These are phyloP conservation scores for Trametes sanguinea DNA, from an alignment of 768 basidiomycete genomes.

Conservation along the genomic window DNA sequence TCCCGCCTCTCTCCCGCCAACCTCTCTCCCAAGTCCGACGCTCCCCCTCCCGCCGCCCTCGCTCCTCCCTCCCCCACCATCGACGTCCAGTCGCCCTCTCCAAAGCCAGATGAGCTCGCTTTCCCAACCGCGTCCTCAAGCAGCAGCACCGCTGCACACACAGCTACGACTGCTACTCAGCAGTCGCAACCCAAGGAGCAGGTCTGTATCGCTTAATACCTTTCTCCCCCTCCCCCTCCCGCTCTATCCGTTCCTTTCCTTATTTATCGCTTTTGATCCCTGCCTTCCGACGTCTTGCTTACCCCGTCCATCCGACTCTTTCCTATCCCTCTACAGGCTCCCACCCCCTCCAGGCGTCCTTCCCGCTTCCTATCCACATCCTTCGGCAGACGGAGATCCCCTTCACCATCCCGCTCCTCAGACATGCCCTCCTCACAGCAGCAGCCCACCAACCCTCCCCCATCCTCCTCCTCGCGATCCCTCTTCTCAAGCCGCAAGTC, in stretches of 20 bases:
- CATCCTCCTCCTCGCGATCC: conserved; percentile 27
- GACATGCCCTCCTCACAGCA: conserved; percentile 18
- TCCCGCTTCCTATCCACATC: conserved; percentile 32
- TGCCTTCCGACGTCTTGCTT: conserved; percentile 11
- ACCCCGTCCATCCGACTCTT: conserved; percentile 11
- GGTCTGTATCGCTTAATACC: conserved; percentile 27
- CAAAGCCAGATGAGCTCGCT: conserved; percentile 14
- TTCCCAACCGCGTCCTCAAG: conserved; percentile 14
- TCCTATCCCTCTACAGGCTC: conserved; percentile 23
- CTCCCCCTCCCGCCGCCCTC: conserved; percentile 17
- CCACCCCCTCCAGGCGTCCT: conserved; percentile 28
- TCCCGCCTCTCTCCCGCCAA: conserved; percentile 17
- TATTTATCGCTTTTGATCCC: conserved; percentile 1
- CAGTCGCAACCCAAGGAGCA: conserved; percentile 27
- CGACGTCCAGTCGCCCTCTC: conserved; percentile 21
- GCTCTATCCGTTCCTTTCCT: not conserved
- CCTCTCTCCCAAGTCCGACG: conserved; percentile 7
- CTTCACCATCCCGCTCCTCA: conserved; percentile 26
- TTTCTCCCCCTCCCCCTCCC: not conserved
- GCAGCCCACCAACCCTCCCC: conserved; percentile 4
- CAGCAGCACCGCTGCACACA: conserved; percentile 2
- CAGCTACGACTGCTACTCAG: conserved; percentile 8
- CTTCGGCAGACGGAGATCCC: conserved; percentile 31
- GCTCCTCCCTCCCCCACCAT: conserved; percentile 20
- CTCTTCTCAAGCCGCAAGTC: conserved; percentile 26